A percentile compares a stretch with the other conserved stretches of the same genome.
Evolutionary conservation across 176 grass and related monocot genomes (phyloP).

Genomic region (Aechmea fasciata): DNA sequence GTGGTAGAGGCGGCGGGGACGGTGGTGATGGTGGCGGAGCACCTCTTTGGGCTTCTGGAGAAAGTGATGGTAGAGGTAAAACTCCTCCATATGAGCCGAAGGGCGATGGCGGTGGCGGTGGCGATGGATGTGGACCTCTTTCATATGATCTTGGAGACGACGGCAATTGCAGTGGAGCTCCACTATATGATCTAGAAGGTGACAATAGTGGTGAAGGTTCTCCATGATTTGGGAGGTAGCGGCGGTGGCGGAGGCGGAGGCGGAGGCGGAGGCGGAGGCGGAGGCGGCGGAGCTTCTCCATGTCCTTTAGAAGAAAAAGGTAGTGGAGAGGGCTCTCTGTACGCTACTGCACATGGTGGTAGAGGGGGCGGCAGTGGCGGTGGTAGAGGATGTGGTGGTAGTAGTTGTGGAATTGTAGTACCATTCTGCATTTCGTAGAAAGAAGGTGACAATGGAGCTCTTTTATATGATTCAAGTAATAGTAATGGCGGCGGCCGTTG

Average conservation of each 20-base stretch:
- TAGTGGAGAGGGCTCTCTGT: neutral
- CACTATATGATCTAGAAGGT: conserved; percentile 6
- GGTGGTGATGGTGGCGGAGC: neutral
- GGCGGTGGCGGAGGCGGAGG: neutral
- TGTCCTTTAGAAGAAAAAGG: neutral
- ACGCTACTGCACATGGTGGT: neutral
- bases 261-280: neutral
- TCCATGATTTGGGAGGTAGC: conserved; percentile 6
- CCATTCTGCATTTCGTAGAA: too few relatives aligned
- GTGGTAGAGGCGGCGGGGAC: neutral
- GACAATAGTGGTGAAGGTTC: conserved; percentile 3
- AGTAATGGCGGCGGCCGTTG: neutral
- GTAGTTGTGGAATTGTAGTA: too few relatives aligned
- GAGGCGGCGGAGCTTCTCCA: neutral
- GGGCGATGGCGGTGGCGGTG: conserved; percentile 9
- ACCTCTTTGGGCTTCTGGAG: neutral
- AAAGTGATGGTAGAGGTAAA: conserved; percentile 21
- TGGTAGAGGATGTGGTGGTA: neutral
- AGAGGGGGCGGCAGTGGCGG: neutral
- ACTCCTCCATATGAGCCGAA: conserved; percentile 15
- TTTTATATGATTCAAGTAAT: conserved; percentile 2
- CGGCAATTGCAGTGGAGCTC: conserved; percentile 1
- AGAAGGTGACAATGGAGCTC: neutral
- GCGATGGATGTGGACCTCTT: conserved; percentile 22
- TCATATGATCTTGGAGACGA: conserved; percentile 11